A percentile compares a stretch with the other conserved stretches of the same genome.
These are phyloP conservation scores for Cladosporium sp. DNA, from an alignment of 2,329 filamentous ascomycete genomes.

Conservation along the genomic window DNA sequence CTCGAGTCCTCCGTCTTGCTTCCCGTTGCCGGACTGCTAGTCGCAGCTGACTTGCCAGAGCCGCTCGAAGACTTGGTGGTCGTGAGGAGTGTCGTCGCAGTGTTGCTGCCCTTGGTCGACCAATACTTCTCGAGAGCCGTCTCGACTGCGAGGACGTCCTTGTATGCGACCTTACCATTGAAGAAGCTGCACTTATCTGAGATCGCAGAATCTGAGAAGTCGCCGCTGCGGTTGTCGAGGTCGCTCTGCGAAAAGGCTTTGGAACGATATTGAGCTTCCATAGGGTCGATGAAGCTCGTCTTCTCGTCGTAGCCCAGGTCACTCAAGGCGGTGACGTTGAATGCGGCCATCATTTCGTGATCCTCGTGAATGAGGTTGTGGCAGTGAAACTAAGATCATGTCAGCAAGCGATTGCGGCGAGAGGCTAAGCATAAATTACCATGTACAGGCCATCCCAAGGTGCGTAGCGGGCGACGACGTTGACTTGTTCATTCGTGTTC, in stretches of 20 bases:
- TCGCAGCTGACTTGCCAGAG: too few relatives aligned
- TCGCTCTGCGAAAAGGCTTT: conserved; percentile 19
- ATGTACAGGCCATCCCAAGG: conserved; percentile 48
- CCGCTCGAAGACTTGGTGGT: too few relatives aligned
- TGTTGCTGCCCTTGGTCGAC: not conserved
- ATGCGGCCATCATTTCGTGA: conserved; percentile 39
- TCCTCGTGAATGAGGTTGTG: conserved; percentile 43
- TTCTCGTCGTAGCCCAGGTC: conserved; percentile 28
- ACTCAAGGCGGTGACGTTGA: conserved; percentile 36
- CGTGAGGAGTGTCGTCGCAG: not conserved
- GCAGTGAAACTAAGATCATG: conserved; percentile 30
- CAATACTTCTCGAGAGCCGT: conserved; percentile 27
- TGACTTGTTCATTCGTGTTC: conserved; percentile 42
- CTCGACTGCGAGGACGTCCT: conserved; percentile 21
- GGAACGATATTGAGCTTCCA: conserved; percentile 16
- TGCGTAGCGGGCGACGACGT: conserved; percentile 46
- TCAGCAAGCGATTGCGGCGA: not conserved
- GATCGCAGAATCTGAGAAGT: conserved; percentile 21
- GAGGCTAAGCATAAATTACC: conserved; percentile 17
- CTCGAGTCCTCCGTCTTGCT: too few relatives aligned
- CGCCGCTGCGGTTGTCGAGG: conserved; percentile 6
- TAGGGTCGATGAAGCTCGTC: conserved; percentile 22
- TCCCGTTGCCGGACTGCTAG: too few relatives aligned
- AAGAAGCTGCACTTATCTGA: conserved; percentile 28
- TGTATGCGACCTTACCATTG: conserved; percentile 28